Conservation (phyloP, 2,329 filamentous ascomycete genomes). For the Microsporum ferrugineum region DNA sequence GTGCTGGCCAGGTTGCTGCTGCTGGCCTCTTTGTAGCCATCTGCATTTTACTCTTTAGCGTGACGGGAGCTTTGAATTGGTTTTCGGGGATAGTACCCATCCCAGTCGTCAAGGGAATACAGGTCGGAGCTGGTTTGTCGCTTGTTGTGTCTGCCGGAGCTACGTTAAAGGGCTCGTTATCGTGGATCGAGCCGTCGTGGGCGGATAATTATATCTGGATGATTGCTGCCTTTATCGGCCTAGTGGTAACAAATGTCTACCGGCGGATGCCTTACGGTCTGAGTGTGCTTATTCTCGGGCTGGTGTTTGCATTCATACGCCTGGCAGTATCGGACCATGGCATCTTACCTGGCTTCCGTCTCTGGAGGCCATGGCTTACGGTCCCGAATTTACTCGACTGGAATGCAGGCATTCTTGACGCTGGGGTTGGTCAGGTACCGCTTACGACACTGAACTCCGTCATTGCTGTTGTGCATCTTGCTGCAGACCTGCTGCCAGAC, state of each 20-base stretch:
- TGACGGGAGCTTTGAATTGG: constrained; percentile 66
- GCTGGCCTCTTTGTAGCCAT: constrained; percentile 69
- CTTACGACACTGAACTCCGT: constrained; percentile 88
- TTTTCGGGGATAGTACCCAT: constrained; percentile 66
- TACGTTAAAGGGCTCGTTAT: constrained; percentile 54
- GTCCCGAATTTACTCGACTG: constrained; percentile 40
- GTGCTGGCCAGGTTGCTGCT: constrained; percentile 60
- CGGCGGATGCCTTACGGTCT: constrained; percentile 68
- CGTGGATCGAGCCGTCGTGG: constrained; percentile 54
- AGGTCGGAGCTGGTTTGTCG: constrained; percentile 79
- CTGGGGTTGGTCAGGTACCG: constrained; percentile 73
- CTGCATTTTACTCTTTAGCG: constrained; percentile 63
- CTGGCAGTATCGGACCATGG: constrained; percentile 15
- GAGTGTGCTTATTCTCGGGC: constrained; percentile 55
- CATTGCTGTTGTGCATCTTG: constrained; percentile 71
- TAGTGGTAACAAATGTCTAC: constrained; percentile 56
- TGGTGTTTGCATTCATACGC: constrained; percentile 51
- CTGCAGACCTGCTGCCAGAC: constrained; percentile 62
- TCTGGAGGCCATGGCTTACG: constrained; percentile 50
- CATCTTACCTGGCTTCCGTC: constrained; percentile 41
- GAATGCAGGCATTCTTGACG: constrained; percentile 48
- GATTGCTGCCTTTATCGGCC: constrained; percentile 57
- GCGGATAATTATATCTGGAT: constrained; percentile 73
- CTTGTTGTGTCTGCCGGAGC: constrained; percentile 67
- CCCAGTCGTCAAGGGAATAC: constrained; percentile 86